A percentile compares a stretch with the other conserved stretches of the same genome.
Conservation (phyloP, 805 yeast genomes). For the Candida sakaeoensis region DNA sequence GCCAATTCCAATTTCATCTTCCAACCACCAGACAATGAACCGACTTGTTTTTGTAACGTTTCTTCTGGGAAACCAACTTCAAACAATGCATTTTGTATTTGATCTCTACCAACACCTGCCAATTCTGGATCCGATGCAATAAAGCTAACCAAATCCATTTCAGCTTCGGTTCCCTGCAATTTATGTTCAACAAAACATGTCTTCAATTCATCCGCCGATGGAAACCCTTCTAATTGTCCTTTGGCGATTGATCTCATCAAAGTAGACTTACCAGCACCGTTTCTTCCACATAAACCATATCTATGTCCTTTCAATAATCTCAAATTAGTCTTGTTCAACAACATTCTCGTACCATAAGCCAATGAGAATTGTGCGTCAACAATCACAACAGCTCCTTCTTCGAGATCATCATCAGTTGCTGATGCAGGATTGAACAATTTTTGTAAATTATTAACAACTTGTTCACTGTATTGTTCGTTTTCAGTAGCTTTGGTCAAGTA, state of each 20-base stretch:
- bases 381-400: constrained; percentile 82
- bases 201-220: constrained; percentile 76
- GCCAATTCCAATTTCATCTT: constrained; percentile 98
- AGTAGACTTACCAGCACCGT: constrained; percentile 98
- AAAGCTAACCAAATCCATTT: constrained; percentile 81
- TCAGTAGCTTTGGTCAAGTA: constrained; percentile 41
- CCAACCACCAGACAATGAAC: constrained; percentile 98
- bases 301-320: constrained; percentile 91
- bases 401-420: constrained; percentile 49
- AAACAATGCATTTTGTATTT: constrained; percentile 70
- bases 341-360: constrained; percentile 97
- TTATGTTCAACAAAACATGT: constrained; percentile 98
- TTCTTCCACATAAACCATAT: constrained; percentile 96
- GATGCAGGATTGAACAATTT: constrained; percentile 46
- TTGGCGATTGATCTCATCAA: constrained; percentile 94
- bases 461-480: constrained; percentile 36
- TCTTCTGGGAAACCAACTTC: constrained; percentile 91
- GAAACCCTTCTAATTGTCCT: constrained; percentile 97
- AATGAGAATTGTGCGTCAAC: constrained; percentile 93
- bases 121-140: constrained; percentile 88
- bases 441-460: constrained; percentile 47
- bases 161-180: constrained; percentile 91
- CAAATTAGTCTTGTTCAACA: constrained; percentile 85
- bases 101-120: constrained; percentile 56
- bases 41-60: constrained; percentile 86